Evolutionary conservation across 2,329 filamentous ascomycete species (phyloP).

Genomic region (Fusarium brevicatenulatum): DNA sequence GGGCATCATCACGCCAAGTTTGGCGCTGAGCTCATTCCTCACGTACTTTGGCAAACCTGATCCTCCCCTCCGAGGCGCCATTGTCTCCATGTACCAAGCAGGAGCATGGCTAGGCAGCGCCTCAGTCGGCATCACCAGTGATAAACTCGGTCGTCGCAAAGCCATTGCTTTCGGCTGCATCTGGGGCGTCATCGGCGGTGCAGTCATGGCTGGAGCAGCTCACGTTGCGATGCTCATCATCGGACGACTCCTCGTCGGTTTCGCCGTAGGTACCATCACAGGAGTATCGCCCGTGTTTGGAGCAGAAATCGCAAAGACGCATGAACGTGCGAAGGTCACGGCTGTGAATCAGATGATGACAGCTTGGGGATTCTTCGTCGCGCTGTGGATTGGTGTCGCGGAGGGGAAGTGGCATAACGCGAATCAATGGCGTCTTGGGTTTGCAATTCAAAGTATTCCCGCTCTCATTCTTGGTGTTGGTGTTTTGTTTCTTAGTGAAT

Average conservation of each 20-base stretch:
- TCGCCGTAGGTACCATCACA: slow-evolving; percentile 54
- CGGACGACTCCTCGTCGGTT: slow-evolving; percentile 52
- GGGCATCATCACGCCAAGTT: slow-evolving; percentile 54
- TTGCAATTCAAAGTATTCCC: slow-evolving; percentile 50
- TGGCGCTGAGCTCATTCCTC: slow-evolving; percentile 50
- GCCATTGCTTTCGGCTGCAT: slow-evolving; percentile 54
- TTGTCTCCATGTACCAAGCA: slow-evolving; percentile 54
- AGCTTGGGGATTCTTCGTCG: slow-evolving; percentile 55
- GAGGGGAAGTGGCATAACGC: slow-evolving; percentile 52
- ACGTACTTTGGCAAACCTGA: slow-evolving; percentile 50
- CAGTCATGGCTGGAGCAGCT: slow-evolving; percentile 53
- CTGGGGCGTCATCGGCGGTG: slow-evolving; percentile 53
- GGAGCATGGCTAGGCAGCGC: slow-evolving; percentile 55
- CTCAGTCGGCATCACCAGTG: slow-evolving; percentile 52
- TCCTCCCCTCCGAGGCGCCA: slow-evolving; percentile 51
- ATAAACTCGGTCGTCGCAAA: slow-evolving; percentile 50
- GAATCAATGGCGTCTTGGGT: slow-evolving; percentile 54
- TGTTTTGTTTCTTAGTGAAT: slow-evolving; percentile 51
- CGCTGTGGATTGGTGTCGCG: slow-evolving; percentile 53
- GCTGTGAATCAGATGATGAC: slow-evolving; percentile 57
- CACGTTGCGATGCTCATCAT: slow-evolving; percentile 55
- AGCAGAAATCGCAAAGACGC: slow-evolving; percentile 55
- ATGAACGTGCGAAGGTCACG: slow-evolving; percentile 53
- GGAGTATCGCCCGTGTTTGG: slow-evolving; percentile 55
- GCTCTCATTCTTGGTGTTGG: slow-evolving; percentile 49